Evolutionary conservation across 768 basidiomycete species (phyloP).

Genomic region (Mycena pura): DNA sequence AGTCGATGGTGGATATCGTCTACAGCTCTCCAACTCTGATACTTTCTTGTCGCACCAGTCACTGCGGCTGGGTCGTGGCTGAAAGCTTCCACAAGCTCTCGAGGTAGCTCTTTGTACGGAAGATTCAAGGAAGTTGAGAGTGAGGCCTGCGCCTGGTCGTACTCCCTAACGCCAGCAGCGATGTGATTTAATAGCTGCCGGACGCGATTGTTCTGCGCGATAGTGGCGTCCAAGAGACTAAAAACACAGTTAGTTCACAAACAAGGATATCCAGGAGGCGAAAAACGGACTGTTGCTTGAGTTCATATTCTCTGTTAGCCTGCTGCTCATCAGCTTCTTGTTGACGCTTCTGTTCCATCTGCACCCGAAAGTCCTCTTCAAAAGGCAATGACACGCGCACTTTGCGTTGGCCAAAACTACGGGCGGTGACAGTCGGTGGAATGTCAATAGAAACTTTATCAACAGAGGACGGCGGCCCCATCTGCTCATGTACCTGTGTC

Average conservation of each 20-base stretch:
- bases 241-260: slow-evolving; percentile 6
- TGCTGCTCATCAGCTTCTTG: slow-evolving; percentile 54
- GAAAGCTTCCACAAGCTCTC: slow-evolving; percentile 75
- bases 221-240: slow-evolving; percentile 67
- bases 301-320: slow-evolving; percentile 62
- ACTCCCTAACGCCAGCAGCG: slow-evolving; percentile 67
- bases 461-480: background rate
- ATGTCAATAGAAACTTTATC: slow-evolving; percentile 8
- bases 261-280: slow-evolving; percentile 1
- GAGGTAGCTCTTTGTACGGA: slow-evolving; percentile 57
- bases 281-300: slow-evolving; percentile 56
- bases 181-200: slow-evolving; percentile 74
- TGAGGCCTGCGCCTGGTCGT: slow-evolving; percentile 63
- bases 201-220: slow-evolving; percentile 68
- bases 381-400: slow-evolving; percentile 36
- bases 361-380: slow-evolving; percentile 31
- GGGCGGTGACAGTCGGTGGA: slow-evolving; percentile 17
- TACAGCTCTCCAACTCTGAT: slow-evolving; percentile 72
- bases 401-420: slow-evolving; percentile 22
- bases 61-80: slow-evolving; percentile 82
- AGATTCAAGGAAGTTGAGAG: slow-evolving; percentile 56
- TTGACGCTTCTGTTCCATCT: slow-evolving; percentile 42
- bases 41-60: slow-evolving; percentile 65
- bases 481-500: background rate
- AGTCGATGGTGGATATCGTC: slow-evolving; percentile 77